phyloP scores from a whole-genome alignment of 2,329 filamentous ascomycete genomes.

The Thelonectria discophora region DNA sequence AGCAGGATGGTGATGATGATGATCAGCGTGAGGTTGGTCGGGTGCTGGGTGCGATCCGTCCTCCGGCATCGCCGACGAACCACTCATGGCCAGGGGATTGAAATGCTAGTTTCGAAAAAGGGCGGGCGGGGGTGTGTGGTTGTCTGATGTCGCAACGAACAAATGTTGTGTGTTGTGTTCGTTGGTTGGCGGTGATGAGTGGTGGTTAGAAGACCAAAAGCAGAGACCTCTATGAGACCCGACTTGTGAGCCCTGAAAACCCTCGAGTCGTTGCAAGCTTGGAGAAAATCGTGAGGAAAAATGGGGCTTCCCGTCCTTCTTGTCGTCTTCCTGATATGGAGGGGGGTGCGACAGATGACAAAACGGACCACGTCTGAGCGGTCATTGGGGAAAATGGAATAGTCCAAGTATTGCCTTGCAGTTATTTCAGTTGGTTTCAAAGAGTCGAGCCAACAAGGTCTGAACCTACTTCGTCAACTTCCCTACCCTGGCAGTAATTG shows the following conservation, averaged over 20 bases:
- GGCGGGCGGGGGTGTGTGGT: neutral
- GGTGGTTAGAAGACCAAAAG: neutral
- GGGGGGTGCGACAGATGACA: slow-evolving; percentile 5
- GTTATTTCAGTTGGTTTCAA: no score
- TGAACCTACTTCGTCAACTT: no score
- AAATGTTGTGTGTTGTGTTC: neutral
- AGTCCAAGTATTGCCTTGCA: no score
- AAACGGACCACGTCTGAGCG: slow-evolving; percentile 2
- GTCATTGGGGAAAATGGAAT: no score
- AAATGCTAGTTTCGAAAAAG: neutral
- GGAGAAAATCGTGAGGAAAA: slow-evolving; percentile 6
- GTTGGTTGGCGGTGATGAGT: neutral
- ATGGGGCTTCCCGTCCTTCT: slow-evolving; percentile 16
- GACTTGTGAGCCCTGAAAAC: neutral
- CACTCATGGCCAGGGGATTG: slow-evolving; percentile 32
- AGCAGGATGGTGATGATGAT: slow-evolving; percentile 24
- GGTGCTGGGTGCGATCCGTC: slow-evolving; percentile 29
- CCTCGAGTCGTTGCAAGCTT: neutral
- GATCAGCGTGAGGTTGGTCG: slow-evolving; percentile 28
- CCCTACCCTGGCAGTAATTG: neutral
- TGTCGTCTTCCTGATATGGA: slow-evolving; percentile 14
- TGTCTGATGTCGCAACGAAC: neutral
- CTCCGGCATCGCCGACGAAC: slow-evolving; percentile 38
- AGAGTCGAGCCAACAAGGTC: no score
- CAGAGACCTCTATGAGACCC: neutral